phyloP scores from a whole-genome alignment of 805 yeast genomes.

The Yarrowia sp. region DNA sequence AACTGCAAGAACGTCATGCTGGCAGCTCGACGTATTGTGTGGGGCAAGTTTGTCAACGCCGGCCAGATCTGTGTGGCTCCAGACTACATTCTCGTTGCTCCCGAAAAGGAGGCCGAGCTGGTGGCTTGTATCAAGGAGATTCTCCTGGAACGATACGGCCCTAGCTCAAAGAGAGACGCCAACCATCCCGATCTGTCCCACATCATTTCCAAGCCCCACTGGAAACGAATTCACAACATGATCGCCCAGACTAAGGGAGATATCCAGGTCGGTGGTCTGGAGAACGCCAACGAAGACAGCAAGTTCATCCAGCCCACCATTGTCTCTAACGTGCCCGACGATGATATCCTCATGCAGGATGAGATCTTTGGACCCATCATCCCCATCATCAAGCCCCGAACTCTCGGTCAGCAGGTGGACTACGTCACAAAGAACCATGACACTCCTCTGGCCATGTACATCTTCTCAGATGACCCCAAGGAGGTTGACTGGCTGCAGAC shows the following conservation, averaged over 20 bases:
- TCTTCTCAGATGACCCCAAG: constrained; percentile 58
- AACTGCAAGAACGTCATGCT: constrained; percentile 31
- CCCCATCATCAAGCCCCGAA: constrained; percentile 66
- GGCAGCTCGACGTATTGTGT: constrained; percentile 69
- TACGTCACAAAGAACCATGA: constrained; percentile 60
- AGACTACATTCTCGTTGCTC: constrained; percentile 77
- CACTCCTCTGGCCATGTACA: constrained; percentile 80
- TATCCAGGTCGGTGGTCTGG: constrained; percentile 45
- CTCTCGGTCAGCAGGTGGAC: constrained; percentile 43
- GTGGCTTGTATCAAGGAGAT: constrained; percentile 54
- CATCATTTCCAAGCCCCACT: constrained; percentile 64
- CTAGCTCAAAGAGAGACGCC: constrained; percentile 2
- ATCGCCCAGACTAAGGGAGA: constrained; percentile 47
- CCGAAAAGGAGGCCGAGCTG: constrained; percentile 60
- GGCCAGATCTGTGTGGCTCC: constrained; percentile 94
- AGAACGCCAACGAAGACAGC: constrained; percentile 46
- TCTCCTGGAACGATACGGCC: constrained; percentile 54
- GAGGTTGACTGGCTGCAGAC: constrained; percentile 60
- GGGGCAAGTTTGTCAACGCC: constrained; percentile 84
- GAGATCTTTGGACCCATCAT: constrained; percentile 87
- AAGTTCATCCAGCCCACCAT: constrained; percentile 75
- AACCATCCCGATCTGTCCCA: constrained; percentile 58
- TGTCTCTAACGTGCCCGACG: constrained; percentile 63
- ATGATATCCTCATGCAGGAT: constrained; percentile 71
- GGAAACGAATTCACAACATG: constrained; percentile 54